Conservation (phyloP, 768 basidiomycete genomes). For the Leccinum variicolor region DNA sequence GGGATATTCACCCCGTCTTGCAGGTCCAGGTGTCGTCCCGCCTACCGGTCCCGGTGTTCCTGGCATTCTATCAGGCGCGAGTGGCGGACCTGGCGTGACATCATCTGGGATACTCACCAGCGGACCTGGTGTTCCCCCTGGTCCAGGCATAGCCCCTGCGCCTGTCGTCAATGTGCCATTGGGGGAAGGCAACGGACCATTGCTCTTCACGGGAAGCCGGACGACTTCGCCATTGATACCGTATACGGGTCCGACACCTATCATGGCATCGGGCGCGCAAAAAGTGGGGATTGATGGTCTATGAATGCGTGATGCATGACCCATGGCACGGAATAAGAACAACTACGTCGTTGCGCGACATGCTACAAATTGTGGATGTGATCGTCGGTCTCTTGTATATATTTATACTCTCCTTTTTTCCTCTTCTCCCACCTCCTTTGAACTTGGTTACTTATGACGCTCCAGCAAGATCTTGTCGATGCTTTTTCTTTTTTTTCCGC, state of each 20-base stretch:
- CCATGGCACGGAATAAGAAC: not conserved
- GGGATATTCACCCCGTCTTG: slow-evolving; percentile 27
- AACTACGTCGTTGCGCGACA: not conserved
- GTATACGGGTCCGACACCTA: slow-evolving; percentile 7
- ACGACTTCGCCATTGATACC: slow-evolving; percentile 26
- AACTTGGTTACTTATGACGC: not conserved
- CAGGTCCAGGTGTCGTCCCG: slow-evolving; percentile 18
- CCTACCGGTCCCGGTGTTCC: not conserved
- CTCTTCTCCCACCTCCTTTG: not conserved
- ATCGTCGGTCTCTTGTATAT: not conserved
- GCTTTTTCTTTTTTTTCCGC: not conserved
- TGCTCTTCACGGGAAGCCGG: slow-evolving; percentile 14
- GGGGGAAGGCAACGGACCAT: slow-evolving; percentile 8
- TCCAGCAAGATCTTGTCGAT: not conserved
- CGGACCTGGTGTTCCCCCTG: slow-evolving; percentile 28
- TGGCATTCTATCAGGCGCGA: not conserved
- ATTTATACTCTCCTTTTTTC: not conserved
- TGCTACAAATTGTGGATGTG: not conserved
- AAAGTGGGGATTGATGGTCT: not conserved
- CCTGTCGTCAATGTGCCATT: slow-evolving; percentile 3
- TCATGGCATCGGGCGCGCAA: not conserved
- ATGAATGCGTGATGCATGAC: not conserved
- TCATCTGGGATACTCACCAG: slow-evolving; percentile 27
- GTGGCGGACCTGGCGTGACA: slow-evolving; percentile 3
- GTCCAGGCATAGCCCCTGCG: slow-evolving; percentile 27